These are phyloP conservation scores for Carex sylvatica DNA, from an alignment of 202 grass and related monocot genomes.

Conservation along the genomic window DNA sequence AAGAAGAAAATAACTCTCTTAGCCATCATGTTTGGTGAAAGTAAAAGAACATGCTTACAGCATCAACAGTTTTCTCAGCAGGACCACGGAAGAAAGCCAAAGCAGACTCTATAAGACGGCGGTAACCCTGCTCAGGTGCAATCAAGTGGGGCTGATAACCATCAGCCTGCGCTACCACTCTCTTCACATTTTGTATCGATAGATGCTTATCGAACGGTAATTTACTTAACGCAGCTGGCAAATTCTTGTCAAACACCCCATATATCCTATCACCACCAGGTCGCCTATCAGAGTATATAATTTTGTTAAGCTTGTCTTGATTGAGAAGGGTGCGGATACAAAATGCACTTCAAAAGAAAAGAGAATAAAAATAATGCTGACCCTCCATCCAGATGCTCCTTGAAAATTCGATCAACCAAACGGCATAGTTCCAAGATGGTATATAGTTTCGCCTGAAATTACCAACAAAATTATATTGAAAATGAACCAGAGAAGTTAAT, in stretches of 20 bases:
- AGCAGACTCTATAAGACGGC: constrained; percentile 45
- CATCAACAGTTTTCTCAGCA: constrained; percentile 64
- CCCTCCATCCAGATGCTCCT: constrained; percentile 80
- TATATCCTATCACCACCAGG: constrained; percentile 61
- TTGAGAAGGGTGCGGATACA: not conserved
- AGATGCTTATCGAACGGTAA: constrained; percentile 59
- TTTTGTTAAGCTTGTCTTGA: not conserved
- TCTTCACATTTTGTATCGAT: constrained; percentile 66
- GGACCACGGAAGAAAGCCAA: constrained; percentile 57
- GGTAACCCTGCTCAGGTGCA: constrained; percentile 66
- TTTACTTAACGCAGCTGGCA: constrained; percentile 50
- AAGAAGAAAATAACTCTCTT: not conserved
- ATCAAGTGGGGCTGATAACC: constrained; percentile 82
- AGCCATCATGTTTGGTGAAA: not conserved
- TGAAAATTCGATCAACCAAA: constrained; percentile 63
- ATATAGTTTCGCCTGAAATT: constrained; percentile 57
- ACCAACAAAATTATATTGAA: constrained; percentile 1
- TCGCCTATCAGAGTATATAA: constrained; percentile 28
- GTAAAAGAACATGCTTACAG: constrained; percentile 37
- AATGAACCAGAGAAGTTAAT: not conserved
- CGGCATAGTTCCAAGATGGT: constrained; percentile 68
- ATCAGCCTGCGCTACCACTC: constrained; percentile 66
- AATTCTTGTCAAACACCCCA: constrained; percentile 54
- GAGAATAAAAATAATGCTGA: constrained; percentile 12
- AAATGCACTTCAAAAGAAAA: not conserved